A percentile compares a stretch with the other conserved stretches of the same genome.
Evolutionary conservation across 139 green algal species (phyloP).

Genomic region (Picochlorum sp.): DNA sequence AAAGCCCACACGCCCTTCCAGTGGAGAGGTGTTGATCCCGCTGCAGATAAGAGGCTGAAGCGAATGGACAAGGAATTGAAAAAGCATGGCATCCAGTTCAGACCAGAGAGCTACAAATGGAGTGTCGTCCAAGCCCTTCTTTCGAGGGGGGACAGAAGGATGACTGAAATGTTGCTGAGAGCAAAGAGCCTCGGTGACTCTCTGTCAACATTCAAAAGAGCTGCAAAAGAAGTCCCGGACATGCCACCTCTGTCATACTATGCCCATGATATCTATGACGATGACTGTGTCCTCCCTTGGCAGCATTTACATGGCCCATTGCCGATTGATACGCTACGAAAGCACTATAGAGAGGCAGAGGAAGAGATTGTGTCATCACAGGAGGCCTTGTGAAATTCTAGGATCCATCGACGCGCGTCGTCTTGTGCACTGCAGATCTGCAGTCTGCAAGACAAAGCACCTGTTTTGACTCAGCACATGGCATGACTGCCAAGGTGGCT

Average conservation of each 20-base stretch:
- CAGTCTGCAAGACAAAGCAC: too few species aligned
- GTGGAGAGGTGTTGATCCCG: constrained; percentile 32
- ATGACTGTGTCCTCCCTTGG: constrained; percentile 24
- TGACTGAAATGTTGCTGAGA: constrained; percentile 23
- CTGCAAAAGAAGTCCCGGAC: constrained; percentile 35
- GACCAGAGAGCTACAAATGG: constrained; percentile 51
- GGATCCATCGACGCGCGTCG: too few species aligned
- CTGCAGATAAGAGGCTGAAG: constrained; percentile 25
- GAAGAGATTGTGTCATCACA: background rate
- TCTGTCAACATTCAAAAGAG: constrained; percentile 30
- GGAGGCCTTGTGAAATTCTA: too few species aligned
- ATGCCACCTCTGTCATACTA: constrained; percentile 41
- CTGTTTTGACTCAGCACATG: too few species aligned
- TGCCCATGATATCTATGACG: constrained; percentile 6
- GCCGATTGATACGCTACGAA: constrained; percentile 26
- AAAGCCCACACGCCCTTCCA: constrained; percentile 49
- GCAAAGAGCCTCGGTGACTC: constrained; percentile 31
- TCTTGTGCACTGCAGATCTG: too few species aligned
- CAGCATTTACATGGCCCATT: constrained; percentile 29
- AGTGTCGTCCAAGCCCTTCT: constrained; percentile 35
- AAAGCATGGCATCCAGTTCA: constrained; percentile 31
- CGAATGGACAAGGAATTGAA: constrained; percentile 29
- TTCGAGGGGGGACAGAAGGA: constrained; percentile 34
- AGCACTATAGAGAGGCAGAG: constrained; percentile 20
- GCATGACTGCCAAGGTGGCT: too few species aligned